A percentile compares a stretch with the other conserved stretches of the same genome.
Conservation (phyloP, 225 moss, liverwort and hornwort species). For the Marchantia polymorpha region DNA sequence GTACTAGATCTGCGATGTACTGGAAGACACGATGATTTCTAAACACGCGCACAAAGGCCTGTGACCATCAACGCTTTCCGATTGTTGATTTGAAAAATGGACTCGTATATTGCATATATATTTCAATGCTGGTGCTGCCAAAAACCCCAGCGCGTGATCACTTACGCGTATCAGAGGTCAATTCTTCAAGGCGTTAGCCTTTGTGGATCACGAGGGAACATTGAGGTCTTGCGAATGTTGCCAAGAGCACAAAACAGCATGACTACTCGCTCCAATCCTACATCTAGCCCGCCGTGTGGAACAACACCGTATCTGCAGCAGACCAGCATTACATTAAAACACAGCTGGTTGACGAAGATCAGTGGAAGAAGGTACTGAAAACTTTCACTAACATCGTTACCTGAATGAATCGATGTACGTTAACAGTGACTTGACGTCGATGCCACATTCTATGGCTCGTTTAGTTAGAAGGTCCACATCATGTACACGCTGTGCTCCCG, state of each 20-base stretch:
- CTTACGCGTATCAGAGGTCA: background rate
- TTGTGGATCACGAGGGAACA: constrained; percentile 83
- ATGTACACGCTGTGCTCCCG: constrained; percentile 87
- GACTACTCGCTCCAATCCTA: constrained; percentile 84
- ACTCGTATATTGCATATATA: background rate
- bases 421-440: constrained; percentile 61
- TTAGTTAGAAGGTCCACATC: constrained; percentile 66
- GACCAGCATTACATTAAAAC: constrained; percentile 6
- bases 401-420: constrained; percentile 92
- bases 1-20: no score
- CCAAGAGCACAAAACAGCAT: constrained; percentile 93
- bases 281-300: constrained; percentile 83
- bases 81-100: background rate
- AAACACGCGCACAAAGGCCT: no score
- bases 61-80: no score
- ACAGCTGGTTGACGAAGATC: background rate
- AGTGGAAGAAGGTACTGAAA: background rate
- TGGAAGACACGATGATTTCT: no score
- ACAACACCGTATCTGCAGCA: constrained; percentile 67
- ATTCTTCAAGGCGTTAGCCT: constrained; percentile 69
- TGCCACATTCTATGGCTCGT: constrained; percentile 62
- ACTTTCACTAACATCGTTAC: constrained; percentile 23
- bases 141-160: constrained; percentile 8
- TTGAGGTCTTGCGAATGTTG: constrained; percentile 83
- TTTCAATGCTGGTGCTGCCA: background rate